Percentiles rank a stretch among this genome's conserved stretches.
These are phyloP conservation scores for Chaetomium strumarium DNA, from an alignment of 2,329 filamentous ascomycete genomes.

Conservation along the genomic window DNA sequence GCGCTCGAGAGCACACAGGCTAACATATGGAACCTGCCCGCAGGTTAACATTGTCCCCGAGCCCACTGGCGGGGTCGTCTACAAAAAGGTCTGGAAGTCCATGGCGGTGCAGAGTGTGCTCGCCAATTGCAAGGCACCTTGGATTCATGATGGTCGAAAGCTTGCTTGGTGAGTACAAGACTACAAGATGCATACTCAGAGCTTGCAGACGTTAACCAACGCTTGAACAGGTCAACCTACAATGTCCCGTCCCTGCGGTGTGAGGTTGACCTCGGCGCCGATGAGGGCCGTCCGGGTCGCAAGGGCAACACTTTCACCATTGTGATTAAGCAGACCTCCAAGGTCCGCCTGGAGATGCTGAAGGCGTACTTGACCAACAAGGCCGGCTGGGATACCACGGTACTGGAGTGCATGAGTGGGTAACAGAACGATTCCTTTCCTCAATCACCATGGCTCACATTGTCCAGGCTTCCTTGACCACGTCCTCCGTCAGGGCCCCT, in stretches of 20 bases:
- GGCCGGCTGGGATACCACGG: conserved; percentile 55
- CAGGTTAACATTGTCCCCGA: conserved; percentile 63
- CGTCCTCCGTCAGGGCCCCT: conserved; percentile 73
- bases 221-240: conserved; percentile 31
- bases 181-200: background rate
- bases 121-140: conserved; percentile 47
- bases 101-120: conserved; percentile 51
- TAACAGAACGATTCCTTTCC: conserved; percentile 9
- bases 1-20: background rate
- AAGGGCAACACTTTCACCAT: conserved; percentile 51
- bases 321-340: conserved; percentile 57
- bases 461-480: conserved; percentile 75
- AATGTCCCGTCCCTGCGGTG: conserved; percentile 44
- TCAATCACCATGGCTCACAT: background rate
- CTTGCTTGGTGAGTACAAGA: conserved; percentile 61
- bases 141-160: conserved; percentile 78
- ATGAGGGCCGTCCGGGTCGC: conserved; percentile 37
- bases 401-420: conserved; percentile 72
- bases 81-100: conserved; percentile 73
- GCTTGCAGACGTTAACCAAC: background rate
- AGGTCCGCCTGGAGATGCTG: conserved; percentile 62
- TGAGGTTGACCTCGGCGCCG: conserved; percentile 66
- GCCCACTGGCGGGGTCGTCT: conserved; percentile 56
- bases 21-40: conserved; percentile 13
- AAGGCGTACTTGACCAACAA: conserved; percentile 58